Base-by-base conservation (phyloP, 1,284 basidiomycete genomes). In the Tranzscheliella williamsii region DNA sequence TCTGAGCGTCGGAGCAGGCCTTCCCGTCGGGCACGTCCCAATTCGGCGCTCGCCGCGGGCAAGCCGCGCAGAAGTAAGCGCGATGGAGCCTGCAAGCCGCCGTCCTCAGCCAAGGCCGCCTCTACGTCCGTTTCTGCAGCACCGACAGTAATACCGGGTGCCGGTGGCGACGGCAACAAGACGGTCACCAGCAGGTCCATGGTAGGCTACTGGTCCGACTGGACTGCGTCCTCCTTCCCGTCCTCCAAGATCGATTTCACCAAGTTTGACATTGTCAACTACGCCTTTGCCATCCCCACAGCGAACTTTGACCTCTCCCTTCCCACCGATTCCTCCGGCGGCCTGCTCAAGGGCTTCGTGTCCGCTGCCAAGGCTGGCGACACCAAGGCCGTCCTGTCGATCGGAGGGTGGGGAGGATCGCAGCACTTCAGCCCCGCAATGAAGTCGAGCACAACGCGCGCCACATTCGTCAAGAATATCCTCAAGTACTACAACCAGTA, bases 401-500 rank as follows among this genome's bases (percentile, higher is more conserved):
- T 73, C 26, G 72, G 72, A 5, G 72, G 72, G 1, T 71, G 69
- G 67, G 57, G 61, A 11, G 53, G 62, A 2, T 60, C 55, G 5
- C 51, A 55, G 11, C 62, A 72, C 24, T 73, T 72, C 38, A 55
- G 47, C 13, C 52, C 57, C 3, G 60, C 70, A 1, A 66, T 68
- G 0, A 44, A 46, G n/a, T 61, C 53, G 13, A 37, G 39, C 12
- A 12, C 54, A 2, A 40, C 56, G 5, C 49, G 67, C 5, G 9
- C 48, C 4, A 51, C 45, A 5, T 71, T 71, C 26, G 48, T 69
- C 42, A 11, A 11, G 5, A 62, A 52, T 42, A 53, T 72, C 24
- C 70, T 73, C 2, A 80, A 80, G 20, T 70, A 74, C 4, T 77
- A 84, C 42, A 81, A 78, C 44, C 39, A 81, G 38, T 83, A 81